Base-by-base conservation (phyloP, 805 yeast genomes). In the Ogataea saltuana region DNA sequence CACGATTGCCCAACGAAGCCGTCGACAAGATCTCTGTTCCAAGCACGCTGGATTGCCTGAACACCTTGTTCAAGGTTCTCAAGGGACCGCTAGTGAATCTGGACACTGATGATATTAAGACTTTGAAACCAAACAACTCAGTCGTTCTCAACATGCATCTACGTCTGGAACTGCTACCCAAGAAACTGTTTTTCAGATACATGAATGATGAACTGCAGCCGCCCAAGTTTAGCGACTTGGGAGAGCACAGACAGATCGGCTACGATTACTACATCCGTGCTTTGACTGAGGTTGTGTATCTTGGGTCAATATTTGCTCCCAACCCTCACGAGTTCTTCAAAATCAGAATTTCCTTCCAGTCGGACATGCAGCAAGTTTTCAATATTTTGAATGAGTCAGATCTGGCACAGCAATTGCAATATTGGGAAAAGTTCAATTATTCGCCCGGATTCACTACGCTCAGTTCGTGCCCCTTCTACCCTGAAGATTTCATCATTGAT, bases 21-120 rank as follows among this genome's bases (percentile, higher is more conserved):
- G 29, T 45, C 6, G 49, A 42, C 33, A 45, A 42, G 2, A 18
- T 55, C 60, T 38, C 45, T 7, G 33, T 49, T 1, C 90, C 95
- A 0, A 64, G 77, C 3, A 75, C 81, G 3, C 59, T 75, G 0
- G 76, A 74, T 33, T 83, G 95, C 52, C 67, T 85, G 17, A 67
- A 69, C 37, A 83, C 88, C 0, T 55, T 88, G 13, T 71, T 75
- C 51, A 80, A 78, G 47, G 83, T 85, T 7, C 64, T 87, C 35
- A 77, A 71, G 49, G 90, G 88, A 2, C 91, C 95, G 0, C 60
- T 88, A 17, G 59, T 68, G 7, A 60, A 73, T 18, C 61, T 58
- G 2, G 65, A 73, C 2, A 65, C 60, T 2, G 75, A 71, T 4
- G 76, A 74, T 9, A 63, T 70, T 3, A 81, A 77, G 54, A 78